phyloP scores from a whole-genome alignment of 495 filamentous ascomycete species.

The Venustampulla echinocandica region DNA sequence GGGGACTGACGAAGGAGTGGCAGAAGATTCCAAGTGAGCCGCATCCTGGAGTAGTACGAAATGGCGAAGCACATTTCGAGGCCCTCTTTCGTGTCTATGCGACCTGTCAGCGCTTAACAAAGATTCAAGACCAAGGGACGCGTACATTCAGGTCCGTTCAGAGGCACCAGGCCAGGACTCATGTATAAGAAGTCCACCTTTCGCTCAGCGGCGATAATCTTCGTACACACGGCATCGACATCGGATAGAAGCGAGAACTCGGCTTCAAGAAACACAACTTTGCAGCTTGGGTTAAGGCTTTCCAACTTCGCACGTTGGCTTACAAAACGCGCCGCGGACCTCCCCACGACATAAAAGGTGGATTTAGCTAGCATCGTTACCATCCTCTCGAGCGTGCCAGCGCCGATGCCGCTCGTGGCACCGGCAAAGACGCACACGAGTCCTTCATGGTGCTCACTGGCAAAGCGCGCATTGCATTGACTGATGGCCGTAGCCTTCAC shows the following conservation, averaged over 20 bases:
- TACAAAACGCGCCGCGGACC: conserved; percentile 28
- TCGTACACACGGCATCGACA: conserved; percentile 15
- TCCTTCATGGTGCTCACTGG: conserved; percentile 10
- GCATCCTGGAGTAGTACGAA: conserved; percentile 21
- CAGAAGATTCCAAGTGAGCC: conserved; percentile 8
- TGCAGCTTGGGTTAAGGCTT: conserved; percentile 3
- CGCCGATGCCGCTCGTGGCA: conserved; percentile 34
- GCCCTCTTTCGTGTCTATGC: conserved; percentile 17
- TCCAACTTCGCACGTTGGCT: conserved; percentile 24
- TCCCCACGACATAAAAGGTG: conserved; percentile 31
- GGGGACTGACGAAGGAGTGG: conserved; percentile 10
- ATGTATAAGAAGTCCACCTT: conserved; percentile 21
- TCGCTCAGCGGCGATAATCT: conserved; percentile 5
- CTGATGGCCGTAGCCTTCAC: background rate
- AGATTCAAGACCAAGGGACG: background rate
- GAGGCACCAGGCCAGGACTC: conserved; percentile 14
- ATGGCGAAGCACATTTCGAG: conserved; percentile 11
- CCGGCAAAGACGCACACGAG: conserved; percentile 27
- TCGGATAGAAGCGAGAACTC: conserved; percentile 18
- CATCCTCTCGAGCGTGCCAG: conserved; percentile 23
- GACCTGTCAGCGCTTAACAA: background rate
- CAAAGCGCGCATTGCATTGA: conserved; percentile 15
- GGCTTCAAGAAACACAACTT: conserved; percentile 15
- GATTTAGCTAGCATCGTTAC: conserved; percentile 17
- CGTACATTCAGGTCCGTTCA: conserved; percentile 6